Evolutionary conservation across 2,329 filamentous ascomycete genomes (phyloP), one percentile per base, ranked within the genome.

Genomic region (Ophiosphaerella korrae): DNA sequence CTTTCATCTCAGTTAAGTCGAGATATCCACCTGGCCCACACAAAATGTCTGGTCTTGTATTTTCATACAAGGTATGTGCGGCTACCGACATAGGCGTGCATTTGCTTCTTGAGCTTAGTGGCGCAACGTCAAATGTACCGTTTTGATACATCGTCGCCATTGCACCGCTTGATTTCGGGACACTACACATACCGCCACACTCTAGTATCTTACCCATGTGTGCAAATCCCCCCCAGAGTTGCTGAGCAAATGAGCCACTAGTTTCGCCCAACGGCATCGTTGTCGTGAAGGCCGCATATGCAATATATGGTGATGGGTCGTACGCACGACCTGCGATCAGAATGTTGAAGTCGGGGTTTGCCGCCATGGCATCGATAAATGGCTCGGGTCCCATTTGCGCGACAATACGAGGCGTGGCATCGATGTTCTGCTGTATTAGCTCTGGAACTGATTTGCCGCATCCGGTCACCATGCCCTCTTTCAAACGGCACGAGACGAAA

Each of bases 171-270:
- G 74, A 74, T 49, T 83, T 84, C 0, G 81, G 81, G 0, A 68
- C 62, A 0, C 79, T 75, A 56, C 80, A 83, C 1, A 72, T 56
- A 0, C 57, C 75, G 8, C 80, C 81, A 16, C 81, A 84, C 55
- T 83, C 81, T 66, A 83, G 72, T 8, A 83, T 79, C 67, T 84
- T 83, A 7, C 81, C 82, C 79, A 84, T 81, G 56, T 83, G 80
- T 11, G 56, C 29, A 21, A 59, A 56, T 14, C 53, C 61, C 3
- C 59, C 61, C 48, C 55, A 61, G 2, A 62, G 13, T 2, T 33
- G 26, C 35, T 57, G 49, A n/a, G 39, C 48, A 16, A 40, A 34
- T 3, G 39, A 40, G 3, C 41, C 38, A 3, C 48, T 14, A 2
- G 53, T 59, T 8, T 53, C n/a, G 9, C 41, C 26, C 7, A 54